phyloP scores from a whole-genome alignment of 495 filamentous ascomycete genomes.

The Beverwykella pulmonaria region DNA sequence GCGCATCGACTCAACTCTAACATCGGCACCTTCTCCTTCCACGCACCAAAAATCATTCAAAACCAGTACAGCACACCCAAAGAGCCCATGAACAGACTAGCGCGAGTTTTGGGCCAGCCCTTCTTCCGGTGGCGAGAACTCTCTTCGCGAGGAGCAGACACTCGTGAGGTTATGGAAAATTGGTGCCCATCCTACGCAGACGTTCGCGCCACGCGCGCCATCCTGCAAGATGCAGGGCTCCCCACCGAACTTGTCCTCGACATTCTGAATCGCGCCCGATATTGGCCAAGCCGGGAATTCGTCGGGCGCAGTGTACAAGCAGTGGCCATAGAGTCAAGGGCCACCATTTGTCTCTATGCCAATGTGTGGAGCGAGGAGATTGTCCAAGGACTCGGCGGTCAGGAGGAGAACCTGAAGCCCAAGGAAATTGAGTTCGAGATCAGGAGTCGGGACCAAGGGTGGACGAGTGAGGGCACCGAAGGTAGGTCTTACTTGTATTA shows the following conservation, averaged over 20 bases:
- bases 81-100: no score
- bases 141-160: no score
- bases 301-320: no score
- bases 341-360: background rate
- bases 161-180: no score
- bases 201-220: background rate
- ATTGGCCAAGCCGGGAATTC: conserved; percentile 6
- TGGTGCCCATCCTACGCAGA: conserved; percentile 4
- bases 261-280: conserved; percentile 11
- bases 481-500: no score
- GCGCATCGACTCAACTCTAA: no score
- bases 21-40: no score
- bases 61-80: no score
- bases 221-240: background rate
- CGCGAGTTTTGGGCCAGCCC: no score
- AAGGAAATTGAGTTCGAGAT: conserved; percentile 13
- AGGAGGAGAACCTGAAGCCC: conserved; percentile 4
- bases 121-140: no score
- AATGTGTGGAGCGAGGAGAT: background rate
- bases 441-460: conserved; percentile 13
- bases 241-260: conserved; percentile 21
- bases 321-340: background rate
- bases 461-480: conserved; percentile 15
- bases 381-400: background rate
- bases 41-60: no score